Conservation (phyloP, 345 rosid genomes). For the Aquilaria yunnanensis region DNA sequence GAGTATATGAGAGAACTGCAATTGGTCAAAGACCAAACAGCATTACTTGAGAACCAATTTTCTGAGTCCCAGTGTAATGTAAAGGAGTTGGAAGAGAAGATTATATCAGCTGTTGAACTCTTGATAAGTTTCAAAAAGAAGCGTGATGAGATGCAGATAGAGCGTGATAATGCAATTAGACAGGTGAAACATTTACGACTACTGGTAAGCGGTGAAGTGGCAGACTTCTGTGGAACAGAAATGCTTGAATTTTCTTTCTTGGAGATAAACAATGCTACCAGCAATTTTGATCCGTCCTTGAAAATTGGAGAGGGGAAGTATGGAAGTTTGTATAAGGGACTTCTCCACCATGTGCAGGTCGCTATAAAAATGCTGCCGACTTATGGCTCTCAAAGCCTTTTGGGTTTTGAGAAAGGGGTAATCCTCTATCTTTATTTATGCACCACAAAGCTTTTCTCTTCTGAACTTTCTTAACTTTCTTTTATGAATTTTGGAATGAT, state of each 20-base stretch:
- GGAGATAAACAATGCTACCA: constrained; percentile 78
- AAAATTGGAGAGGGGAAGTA: constrained; percentile 80
- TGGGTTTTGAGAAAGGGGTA: constrained; percentile 67
- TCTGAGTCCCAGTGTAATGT: constrained; percentile 32
- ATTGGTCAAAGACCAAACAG: constrained; percentile 44
- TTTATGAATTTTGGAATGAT: neutral
- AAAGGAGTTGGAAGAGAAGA: constrained; percentile 73
- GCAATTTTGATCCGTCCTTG: constrained; percentile 62
- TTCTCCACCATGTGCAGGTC: constrained; percentile 58
- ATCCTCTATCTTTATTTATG: neutral
- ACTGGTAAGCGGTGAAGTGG: constrained; percentile 28
- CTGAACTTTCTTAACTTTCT: neutral
- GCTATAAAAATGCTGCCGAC: constrained; percentile 88
- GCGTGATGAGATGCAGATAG: constrained; percentile 60
- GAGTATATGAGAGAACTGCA: constrained; percentile 41
- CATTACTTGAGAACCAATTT: constrained; percentile 39
- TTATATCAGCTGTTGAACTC: constrained; percentile 72
- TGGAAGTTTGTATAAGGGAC: constrained; percentile 75
- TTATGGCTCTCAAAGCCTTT: constrained; percentile 52
- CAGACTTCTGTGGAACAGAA: constrained; percentile 39
- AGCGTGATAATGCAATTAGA: constrained; percentile 44
- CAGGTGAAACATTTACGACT: constrained; percentile 36
- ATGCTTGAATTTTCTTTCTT: constrained; percentile 71
- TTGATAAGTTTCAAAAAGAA: constrained; percentile 60
- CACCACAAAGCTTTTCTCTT: neutral